Evolutionary conservation across 2,329 filamentous ascomycete genomes (phyloP), one percentile per base, ranked within the genome.

Genomic region (Ceratocystis harringtonii): DNA sequence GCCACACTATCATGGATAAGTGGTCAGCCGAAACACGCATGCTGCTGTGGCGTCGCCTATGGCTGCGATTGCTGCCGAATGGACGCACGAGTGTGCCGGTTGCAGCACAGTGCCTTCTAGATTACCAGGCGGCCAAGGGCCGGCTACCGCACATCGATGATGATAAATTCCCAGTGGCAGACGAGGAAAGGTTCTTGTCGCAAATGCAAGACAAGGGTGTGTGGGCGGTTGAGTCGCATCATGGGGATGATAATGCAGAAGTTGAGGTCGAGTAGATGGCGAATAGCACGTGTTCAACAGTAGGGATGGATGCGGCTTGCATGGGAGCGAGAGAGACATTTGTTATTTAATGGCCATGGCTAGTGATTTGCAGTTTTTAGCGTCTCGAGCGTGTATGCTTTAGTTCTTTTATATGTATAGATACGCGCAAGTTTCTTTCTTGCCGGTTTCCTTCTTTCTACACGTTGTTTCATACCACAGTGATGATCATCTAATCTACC

Each of bases 121-220:
- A 67, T 52, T 67, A 65, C 50, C 36, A 64, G 19, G 60, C 58
- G n/a, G 63, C 66, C 8, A 57, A 63, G 36, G 66, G 66, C 5
- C 45, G 55, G 6, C n/a, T 67, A 7, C 66, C 66, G 12, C 52
- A 48, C 25, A 58, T 67, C 10, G 58, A 58, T 4, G 66, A 67
- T 25, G 58, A 62, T 28, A 52, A 62, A n/a, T 65, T 61, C 10
- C 50, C 61, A 15, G 60, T 43, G 5, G 19, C 60, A 3, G 66
- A 67, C 7, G 66, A 67, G 32, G 66, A 65, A 22, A 45, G 28
- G n/a, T 65, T 67, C 6, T 57, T 67, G 48, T 65, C 61, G 6
- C 63, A 64, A 48, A 67, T 61, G 50, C 15, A 50, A 12, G 63
- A 63, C 25, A 48, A 32, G 2, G 66, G 66, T 8, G 41, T 62